phyloP scores from a whole-genome alignment of 805 yeast species.

The Priceomyces fermenticarens region DNA sequence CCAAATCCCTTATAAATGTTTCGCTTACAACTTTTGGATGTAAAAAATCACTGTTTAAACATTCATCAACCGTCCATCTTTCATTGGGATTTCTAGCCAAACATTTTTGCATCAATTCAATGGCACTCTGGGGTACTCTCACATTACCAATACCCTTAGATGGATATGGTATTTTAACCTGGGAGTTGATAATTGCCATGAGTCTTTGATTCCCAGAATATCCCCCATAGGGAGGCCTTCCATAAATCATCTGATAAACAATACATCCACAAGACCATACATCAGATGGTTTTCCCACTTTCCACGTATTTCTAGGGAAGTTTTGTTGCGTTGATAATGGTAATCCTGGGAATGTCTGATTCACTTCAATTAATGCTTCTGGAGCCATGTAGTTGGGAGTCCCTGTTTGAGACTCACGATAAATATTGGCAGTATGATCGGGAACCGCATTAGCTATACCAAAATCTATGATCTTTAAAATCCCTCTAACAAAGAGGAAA shows the following conservation, averaged over 20 bases:
- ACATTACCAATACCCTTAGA: slow-evolving; percentile 57
- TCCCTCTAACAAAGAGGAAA: slow-evolving; percentile 78
- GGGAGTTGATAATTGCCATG: slow-evolving; percentile 83
- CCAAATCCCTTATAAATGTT: slow-evolving; percentile 63
- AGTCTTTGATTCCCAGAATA: slow-evolving; percentile 75
- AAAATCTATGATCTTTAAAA: slow-evolving; percentile 86
- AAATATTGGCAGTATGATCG: slow-evolving; percentile 85
- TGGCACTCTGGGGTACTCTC: slow-evolving; percentile 63
- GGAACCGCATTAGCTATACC: slow-evolving; percentile 95
- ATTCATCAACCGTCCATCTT: slow-evolving; percentile 62
- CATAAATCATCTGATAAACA: slow-evolving; percentile 91
- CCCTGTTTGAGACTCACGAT: slow-evolving; percentile 88
- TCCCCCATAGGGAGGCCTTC: slow-evolving; percentile 83
- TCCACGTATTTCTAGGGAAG: slow-evolving; percentile 44
- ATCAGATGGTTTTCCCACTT: slow-evolving; percentile 92
- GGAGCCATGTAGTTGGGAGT: slow-evolving; percentile 99
- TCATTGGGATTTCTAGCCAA: slow-evolving; percentile 65
- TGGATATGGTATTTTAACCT: slow-evolving; percentile 67
- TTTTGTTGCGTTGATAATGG: slow-evolving; percentile 9
- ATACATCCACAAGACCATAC: slow-evolving; percentile 99
- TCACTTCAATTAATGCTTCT: slow-evolving; percentile 74
- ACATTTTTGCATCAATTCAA: slow-evolving; percentile 72
- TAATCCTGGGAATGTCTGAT: slow-evolving; percentile 26
- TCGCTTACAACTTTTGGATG: slow-evolving; percentile 72
- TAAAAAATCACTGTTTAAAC: slow-evolving; percentile 63